phyloP scores from a whole-genome alignment of 768 basidiomycete species.

The Chalciporus chontae region DNA sequence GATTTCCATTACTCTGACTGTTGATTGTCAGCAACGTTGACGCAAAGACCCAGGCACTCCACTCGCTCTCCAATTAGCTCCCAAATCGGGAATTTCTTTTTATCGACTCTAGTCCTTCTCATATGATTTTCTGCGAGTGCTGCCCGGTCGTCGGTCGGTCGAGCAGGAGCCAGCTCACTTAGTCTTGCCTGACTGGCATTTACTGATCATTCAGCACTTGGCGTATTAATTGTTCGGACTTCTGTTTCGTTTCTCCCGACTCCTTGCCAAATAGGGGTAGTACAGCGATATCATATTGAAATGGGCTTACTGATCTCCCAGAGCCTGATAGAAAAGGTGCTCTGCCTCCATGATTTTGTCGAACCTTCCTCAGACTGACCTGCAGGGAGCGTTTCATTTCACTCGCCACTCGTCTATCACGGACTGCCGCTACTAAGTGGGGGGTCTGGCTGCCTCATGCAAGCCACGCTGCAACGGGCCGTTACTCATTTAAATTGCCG shows the following conservation, averaged over 20 bases:
- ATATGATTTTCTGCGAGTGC: neutral
- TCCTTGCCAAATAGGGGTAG: conserved; percentile 27
- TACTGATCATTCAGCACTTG: conserved; percentile 7
- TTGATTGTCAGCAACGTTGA: neutral
- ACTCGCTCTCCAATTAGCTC: neutral
- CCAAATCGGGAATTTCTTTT: conserved; percentile 14
- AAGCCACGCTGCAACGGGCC: conserved; percentile 33
- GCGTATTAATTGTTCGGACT: neutral
- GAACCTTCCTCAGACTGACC: conserved; percentile 20
- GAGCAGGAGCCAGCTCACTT: neutral
- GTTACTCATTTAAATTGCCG: conserved; percentile 32
- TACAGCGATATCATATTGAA: conserved; percentile 25
- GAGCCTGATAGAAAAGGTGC: conserved; percentile 29
- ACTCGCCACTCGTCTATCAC: conserved; percentile 32
- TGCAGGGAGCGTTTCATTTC: conserved; percentile 26
- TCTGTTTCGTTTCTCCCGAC: conserved; percentile 8
- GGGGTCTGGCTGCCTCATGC: conserved; percentile 35
- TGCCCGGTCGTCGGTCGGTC: neutral
- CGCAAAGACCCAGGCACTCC: neutral
- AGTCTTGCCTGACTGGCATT: conserved; percentile 4
- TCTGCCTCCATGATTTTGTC: conserved; percentile 23
- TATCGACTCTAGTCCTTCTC: neutral
- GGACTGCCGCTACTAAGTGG: conserved; percentile 26
- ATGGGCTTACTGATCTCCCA: conserved; percentile 30
- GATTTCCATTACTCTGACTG: neutral